phyloP scores from a whole-genome alignment of 2,329 filamentous ascomycete species.

The Cladosporium oxysporum region DNA sequence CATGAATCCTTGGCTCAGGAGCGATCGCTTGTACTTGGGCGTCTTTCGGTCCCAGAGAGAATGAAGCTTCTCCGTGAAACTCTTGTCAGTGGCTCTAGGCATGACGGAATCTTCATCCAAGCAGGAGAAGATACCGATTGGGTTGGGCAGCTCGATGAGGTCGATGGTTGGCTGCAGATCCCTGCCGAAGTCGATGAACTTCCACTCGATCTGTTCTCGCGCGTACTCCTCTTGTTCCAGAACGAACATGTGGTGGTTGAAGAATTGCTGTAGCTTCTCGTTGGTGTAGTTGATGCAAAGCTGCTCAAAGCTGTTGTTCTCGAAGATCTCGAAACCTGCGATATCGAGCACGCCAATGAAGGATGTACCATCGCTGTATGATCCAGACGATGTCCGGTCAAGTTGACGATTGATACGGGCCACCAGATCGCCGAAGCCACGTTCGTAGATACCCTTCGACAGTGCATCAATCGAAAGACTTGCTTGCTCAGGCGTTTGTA shows the following conservation, averaged over 20 bases:
- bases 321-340: constrained; percentile 98
- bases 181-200: constrained; percentile 98
- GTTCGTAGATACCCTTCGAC: constrained; percentile 96
- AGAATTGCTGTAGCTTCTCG: constrained; percentile 98
- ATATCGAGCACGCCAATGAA: constrained; percentile 99
- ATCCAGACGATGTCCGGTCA: constrained; percentile 69
- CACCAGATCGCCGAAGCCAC: constrained; percentile 90
- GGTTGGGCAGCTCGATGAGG: constrained; percentile 91
- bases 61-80: constrained; percentile 97
- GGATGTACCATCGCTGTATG: constrained; percentile 81
- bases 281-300: constrained; percentile 99
- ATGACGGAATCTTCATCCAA: constrained; percentile 97
- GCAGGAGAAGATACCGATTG: constrained; percentile 98
- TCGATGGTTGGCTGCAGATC: constrained; percentile 98
- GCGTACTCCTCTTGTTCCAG: constrained; percentile 98
- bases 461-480: constrained; percentile 86
- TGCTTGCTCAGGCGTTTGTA: constrained; percentile 95
- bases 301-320: constrained; percentile 97
- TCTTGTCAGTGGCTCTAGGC: constrained; percentile 96
- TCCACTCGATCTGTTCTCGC: constrained; percentile 97
- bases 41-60: constrained; percentile 96
- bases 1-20: constrained; percentile 88
- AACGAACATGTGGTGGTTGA: constrained; percentile 99
- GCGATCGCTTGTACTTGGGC: constrained; percentile 84
- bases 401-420: constrained; percentile 88